Conservation (phyloP, 2,329 filamentous ascomycete genomes). For the Neonectria neomacrospora region DNA sequence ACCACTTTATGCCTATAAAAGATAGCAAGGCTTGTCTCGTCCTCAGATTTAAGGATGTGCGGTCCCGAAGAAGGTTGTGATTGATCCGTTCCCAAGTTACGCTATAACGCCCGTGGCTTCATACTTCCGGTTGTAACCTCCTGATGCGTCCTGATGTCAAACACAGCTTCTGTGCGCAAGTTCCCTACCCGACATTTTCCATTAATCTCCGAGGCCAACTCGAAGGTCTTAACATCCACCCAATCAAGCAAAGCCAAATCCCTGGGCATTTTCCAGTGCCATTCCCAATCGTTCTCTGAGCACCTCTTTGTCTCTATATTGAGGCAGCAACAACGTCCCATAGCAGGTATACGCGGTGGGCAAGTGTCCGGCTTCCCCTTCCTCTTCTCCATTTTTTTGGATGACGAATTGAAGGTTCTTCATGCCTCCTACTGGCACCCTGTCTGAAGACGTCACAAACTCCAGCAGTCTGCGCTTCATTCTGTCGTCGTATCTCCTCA, state of each 20-base stretch:
- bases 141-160: constrained; percentile 1
- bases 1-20: not conserved
- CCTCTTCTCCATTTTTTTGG: constrained; percentile 77
- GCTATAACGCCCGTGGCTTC: constrained; percentile 10
- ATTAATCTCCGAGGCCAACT: not conserved
- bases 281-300: constrained; percentile 81
- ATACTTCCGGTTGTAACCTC: constrained; percentile 6
- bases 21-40: not conserved
- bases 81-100: constrained; percentile 15
- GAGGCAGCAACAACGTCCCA: constrained; percentile 84
- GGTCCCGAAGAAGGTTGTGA: constrained; percentile 11
- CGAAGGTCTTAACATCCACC: constrained; percentile 13
- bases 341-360: constrained; percentile 96
- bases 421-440: constrained; percentile 88
- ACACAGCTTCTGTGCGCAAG: not conserved
- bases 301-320: constrained; percentile 78
- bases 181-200: not conserved
- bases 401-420: constrained; percentile 85
- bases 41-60: not conserved
- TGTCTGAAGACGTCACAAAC: constrained; percentile 93
- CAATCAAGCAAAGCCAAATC: constrained; percentile 82
- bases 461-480: constrained; percentile 84
- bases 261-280: constrained; percentile 87
- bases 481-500: constrained; percentile 72
- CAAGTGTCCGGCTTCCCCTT: constrained; percentile 65